Evolutionary conservation across 371 early-diverging fungal genomes (phyloP), one percentile per base, ranked within the genome.

Genomic region (Entomophthora muscae): DNA sequence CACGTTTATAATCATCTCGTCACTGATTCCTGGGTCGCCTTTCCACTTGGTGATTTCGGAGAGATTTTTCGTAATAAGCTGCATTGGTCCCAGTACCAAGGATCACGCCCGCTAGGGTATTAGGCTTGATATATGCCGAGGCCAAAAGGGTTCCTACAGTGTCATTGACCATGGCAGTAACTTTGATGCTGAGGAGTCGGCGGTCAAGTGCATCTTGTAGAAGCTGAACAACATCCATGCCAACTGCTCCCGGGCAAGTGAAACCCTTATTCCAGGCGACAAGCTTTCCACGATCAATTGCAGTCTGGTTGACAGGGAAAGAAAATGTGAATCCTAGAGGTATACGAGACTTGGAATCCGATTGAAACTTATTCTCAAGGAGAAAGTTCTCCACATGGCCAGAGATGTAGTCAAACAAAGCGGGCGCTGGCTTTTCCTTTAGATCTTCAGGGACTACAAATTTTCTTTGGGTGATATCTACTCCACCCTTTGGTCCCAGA

Each of bases 21-120:
- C 76, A 22, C 66, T 58, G 42, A 65, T 64, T 26, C 62, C 66
- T 13, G 70, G 67, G 53, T 66, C 64, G 2, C 70, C 75, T 52
- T 73, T 74, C 83, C 84, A 87, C 72, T 93, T 93, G 68, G 69
- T 67, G 57, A 93, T 83, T 60, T 81, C 79, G 5, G 65, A 60
- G 63, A 91, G 74, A n/a, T 54, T 79, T 69, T 72, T 95, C 94
- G 66, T 90, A 85, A 73, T 95, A 98, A 2, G 95, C 93, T 28
- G 91, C 94, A 66, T 98, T 98, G 56, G 92, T 83, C 51, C 98
- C 98, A 13, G 98, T 98, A 64, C 98, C 98, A 13, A 95, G 76
- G 66, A 94, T 93, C 29, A 93, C 84, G 66, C 93, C 95, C 69
- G 91, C 79, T 67, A 80, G 70, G 30, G 93, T 92, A 32, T 78